phyloP scores from a whole-genome alignment of 148 eudicot genomes.

The Polygonum aviculare region DNA sequence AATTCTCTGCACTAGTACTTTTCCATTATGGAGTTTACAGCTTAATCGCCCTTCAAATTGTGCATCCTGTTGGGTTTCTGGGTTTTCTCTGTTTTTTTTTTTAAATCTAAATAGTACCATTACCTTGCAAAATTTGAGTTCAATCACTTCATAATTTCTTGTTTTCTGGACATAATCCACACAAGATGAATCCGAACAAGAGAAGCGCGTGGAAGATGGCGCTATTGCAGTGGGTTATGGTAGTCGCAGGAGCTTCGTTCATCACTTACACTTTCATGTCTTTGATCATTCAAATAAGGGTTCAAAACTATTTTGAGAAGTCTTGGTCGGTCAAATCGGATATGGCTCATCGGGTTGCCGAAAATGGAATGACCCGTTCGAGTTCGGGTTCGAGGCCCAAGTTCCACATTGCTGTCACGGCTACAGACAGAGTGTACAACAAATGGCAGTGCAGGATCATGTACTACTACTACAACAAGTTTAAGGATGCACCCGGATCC shows the following conservation, averaged over 20 bases:
- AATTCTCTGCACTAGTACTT: not conserved
- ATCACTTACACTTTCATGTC: constrained; percentile 24
- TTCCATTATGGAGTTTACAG: not conserved
- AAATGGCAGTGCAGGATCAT: constrained; percentile 49
- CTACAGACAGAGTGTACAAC: constrained; percentile 24
- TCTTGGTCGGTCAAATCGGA: constrained; percentile 5
- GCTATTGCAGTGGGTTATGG: constrained; percentile 14
- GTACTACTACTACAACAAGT: constrained; percentile 43
- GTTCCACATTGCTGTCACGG: constrained; percentile 42
- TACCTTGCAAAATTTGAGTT: too few relatives aligned
- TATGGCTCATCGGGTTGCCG: constrained; percentile 19
- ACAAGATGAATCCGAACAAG: constrained; percentile 9
- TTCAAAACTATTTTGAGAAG: not conserved
- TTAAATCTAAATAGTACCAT: too few relatives aligned
- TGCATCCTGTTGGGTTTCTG: not conserved
- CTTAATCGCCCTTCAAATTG: not conserved
- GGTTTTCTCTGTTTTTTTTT: not conserved
- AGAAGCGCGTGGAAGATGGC: constrained; percentile 19
- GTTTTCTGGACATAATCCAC: not conserved
- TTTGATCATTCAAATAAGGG: not conserved
- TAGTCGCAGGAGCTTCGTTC: constrained; percentile 19
- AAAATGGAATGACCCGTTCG: constrained; percentile 9
- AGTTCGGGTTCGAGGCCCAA: constrained; percentile 7
- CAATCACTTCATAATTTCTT: not conserved
- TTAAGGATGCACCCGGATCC: constrained; percentile 26